phyloP scores from a whole-genome alignment of 148 eudicot genomes.

The Salicornia ramosissima region DNA sequence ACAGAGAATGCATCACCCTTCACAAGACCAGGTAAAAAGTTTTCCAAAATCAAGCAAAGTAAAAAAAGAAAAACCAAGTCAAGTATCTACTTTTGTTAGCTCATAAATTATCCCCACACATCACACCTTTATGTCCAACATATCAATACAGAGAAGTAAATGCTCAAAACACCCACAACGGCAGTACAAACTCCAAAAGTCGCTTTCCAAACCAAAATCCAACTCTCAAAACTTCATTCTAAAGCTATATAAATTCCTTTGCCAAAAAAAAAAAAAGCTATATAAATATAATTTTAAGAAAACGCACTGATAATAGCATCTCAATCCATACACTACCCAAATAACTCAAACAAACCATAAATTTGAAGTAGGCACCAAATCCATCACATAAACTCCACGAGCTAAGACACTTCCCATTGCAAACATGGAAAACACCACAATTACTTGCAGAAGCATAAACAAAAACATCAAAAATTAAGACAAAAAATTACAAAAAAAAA shows the following conservation, averaged over 20 bases:
- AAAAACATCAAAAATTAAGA: too few relatives aligned
- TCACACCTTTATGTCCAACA: not conserved
- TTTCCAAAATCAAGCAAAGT: not conserved
- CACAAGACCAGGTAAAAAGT: not conserved
- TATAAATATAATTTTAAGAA: too few relatives aligned
- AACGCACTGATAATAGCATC: too few relatives aligned
- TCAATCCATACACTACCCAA: too few relatives aligned
- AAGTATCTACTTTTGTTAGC: conserved; percentile 2
- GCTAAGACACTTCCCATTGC: too few relatives aligned
- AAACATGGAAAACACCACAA: not conserved
- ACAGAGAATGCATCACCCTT: not conserved
- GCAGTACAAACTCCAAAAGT: not conserved
- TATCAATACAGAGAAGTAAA: not conserved
- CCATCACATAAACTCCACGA: too few relatives aligned
- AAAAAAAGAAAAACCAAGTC: too few relatives aligned
- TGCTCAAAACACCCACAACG: not conserved
- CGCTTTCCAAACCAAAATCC: conserved; percentile 4
- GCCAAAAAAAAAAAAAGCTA: too few relatives aligned
- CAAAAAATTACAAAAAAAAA: not conserved
- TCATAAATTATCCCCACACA: not conserved
- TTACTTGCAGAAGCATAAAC: too few relatives aligned
- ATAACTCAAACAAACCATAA: too few relatives aligned
- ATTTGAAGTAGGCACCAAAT: too few relatives aligned
- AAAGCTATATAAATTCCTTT: not conserved
- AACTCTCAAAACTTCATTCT: not conserved